phyloP scores from a whole-genome alignment of 148 eudicot genomes.

The Rhododendron vialii region DNA sequence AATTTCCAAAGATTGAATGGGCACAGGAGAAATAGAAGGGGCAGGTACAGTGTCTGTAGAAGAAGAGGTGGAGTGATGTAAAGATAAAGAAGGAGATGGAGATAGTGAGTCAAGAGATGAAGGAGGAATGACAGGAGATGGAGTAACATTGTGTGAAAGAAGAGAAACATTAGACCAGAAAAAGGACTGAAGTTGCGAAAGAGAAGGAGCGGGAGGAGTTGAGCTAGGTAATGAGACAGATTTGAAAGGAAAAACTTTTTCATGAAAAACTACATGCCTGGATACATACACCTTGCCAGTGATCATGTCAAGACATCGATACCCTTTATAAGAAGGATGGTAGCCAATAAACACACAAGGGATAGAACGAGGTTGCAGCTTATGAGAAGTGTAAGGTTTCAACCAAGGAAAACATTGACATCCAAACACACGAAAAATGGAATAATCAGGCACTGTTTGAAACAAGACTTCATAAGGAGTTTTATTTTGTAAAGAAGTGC shows the following conservation, averaged over 20 bases:
- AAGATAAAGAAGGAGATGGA: neutral
- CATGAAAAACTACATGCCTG: neutral
- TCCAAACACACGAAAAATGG: neutral
- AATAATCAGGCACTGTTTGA: neutral
- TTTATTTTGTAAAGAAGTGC: neutral
- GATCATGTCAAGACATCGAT: neutral
- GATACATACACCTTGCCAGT: neutral
- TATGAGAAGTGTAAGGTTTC: neutral
- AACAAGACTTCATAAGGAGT: neutral
- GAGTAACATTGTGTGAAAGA: neutral
- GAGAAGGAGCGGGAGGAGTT: neutral
- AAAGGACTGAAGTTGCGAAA: neutral
- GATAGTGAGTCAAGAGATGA: neutral
- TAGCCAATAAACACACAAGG: neutral
- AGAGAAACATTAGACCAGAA: neutral
- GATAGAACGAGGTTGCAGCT: neutral
- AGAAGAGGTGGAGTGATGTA: neutral
- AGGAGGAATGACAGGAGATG: neutral
- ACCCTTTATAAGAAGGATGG: neutral
- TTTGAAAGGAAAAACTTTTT: neutral
- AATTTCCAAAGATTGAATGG: neutral
- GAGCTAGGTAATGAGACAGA: neutral
- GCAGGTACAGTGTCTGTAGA: neutral
- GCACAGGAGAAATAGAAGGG: neutral
- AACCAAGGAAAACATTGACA: neutral